Base-by-base conservation (phyloP, 2,329 filamentous ascomycete species). In the Nemania diffusa region DNA sequence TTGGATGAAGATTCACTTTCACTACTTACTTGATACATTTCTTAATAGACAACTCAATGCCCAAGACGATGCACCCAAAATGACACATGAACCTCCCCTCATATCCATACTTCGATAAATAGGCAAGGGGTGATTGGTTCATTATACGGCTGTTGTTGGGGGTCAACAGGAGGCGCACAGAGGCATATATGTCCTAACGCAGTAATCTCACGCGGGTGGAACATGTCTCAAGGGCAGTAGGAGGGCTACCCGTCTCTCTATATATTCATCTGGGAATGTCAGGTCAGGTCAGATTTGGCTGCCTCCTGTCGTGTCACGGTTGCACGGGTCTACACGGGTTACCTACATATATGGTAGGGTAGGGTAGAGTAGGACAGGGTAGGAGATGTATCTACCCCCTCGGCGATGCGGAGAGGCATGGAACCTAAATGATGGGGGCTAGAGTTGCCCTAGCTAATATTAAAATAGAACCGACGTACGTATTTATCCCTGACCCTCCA, bases 251-350 rank as follows among this genome's bases (percentile, higher is more conserved):
- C 17, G 40, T 37, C 44, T 11, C n/a, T n/a, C n/a, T n/a, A n/a
- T n/a, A n/a, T n/a, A n/a, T 51, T 34, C 15, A 60, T 40, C 32
- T 50, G 51, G 20, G 50, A 17, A 32, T 20, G n/a, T n/a, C n/a
- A n/a, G n/a, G n/a, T 29, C 20, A 50, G 53, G 15, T 51, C 24
- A 42, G 26, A 58, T 55, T 48, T 50, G 55, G 63, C 15, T 34
- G 37, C 34, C 42, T 52, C 55, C 51, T 65, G 65, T n/a, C 9
- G 57, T 68, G 57, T 44, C 29, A 65, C 57, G 17, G 53, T 68
- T 32, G 62, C 57, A 68, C 62, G 53, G 37, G n/a, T n/a, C n/a
- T n/a, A n/a, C n/a, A n/a, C n/a, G n/a, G n/a, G n/a, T n/a, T n/a
- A n/a, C n/a, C n/a, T n/a, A n/a, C n/a, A n/a, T n/a, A n/a, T n/a